Percentiles rank a stretch among this genome's conserved stretches.
Evolutionary conservation across 441 rosid species (phyloP).

Genomic region (Jatropha podagrica): DNA sequence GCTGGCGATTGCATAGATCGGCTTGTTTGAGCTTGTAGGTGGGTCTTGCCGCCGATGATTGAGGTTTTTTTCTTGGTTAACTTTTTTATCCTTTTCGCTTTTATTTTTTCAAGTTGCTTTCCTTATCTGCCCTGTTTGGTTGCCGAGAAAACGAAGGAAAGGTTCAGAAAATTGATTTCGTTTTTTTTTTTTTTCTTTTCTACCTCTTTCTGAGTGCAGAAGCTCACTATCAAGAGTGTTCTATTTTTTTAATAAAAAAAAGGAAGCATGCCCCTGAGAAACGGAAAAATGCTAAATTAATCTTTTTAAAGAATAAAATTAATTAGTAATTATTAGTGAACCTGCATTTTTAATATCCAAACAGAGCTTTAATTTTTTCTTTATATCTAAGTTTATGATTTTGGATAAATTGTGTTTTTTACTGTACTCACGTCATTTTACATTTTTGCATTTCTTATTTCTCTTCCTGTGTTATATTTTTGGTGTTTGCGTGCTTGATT

Average conservation of each 20-base stretch:
- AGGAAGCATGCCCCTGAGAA: not conserved
- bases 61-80: constrained; percentile 19
- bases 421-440: not conserved
- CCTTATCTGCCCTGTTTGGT: constrained; percentile 27
- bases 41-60: constrained; percentile 14
- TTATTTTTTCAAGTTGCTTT: not conserved
- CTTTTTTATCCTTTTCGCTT: not conserved
- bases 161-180: not conserved
- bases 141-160: constrained; percentile 27
- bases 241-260: not conserved
- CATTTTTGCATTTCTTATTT: not conserved
- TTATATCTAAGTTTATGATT: not conserved
- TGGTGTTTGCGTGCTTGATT: not conserved
- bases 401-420: not conserved
- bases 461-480: not conserved
- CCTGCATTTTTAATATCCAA: not conserved
- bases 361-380: not conserved
- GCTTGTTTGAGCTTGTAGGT: constrained; percentile 21
- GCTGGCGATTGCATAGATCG: constrained; percentile 29
- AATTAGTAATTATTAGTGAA: not conserved
- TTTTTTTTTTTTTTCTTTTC: not conserved
- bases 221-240: not conserved
- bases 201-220: not conserved
- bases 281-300: not conserved
- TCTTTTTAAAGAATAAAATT: not conserved